phyloP scores from a whole-genome alignment of 805 yeast species.

The Candida oleophila region DNA sequence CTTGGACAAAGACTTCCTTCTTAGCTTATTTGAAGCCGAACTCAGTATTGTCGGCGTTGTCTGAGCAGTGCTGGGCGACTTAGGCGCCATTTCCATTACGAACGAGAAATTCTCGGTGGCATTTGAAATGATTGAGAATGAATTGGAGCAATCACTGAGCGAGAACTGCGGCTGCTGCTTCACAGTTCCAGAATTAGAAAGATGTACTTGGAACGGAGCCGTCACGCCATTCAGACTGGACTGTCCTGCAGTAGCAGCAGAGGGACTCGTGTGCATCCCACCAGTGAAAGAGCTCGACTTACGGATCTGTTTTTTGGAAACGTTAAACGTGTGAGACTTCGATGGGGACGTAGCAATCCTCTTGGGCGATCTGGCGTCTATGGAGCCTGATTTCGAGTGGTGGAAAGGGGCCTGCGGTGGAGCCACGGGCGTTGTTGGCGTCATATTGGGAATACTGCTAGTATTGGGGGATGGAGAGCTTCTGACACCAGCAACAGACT shows the following conservation, averaged over 20 bases:
- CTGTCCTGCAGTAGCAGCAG: slow-evolving; percentile 1
- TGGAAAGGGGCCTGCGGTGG: slow-evolving; percentile 1
- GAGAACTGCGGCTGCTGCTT: slow-evolving; percentile 5
- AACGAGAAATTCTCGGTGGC: slow-evolving; percentile 2
- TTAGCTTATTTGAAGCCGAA: slow-evolving; percentile 1
- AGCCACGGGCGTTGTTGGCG: slow-evolving; percentile 3
- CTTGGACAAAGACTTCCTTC: slow-evolving; percentile 2
- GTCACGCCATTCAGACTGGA: background rate
- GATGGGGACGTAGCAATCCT: slow-evolving; percentile 1
- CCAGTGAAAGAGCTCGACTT: slow-evolving; percentile 4
- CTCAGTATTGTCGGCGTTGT: background rate
- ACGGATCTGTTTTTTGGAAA: slow-evolving; percentile 3
- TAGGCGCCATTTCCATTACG: slow-evolving; percentile 2
- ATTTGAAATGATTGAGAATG: background rate
- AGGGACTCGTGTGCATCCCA: background rate
- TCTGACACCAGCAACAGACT: background rate
- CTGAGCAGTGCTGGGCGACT: background rate
- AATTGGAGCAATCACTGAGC: slow-evolving; percentile 3
- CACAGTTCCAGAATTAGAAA: slow-evolving; percentile 2
- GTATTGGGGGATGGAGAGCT: slow-evolving; percentile 1
- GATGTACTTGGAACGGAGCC: slow-evolving; percentile 2
- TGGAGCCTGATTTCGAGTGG: background rate
- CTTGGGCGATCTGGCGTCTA: slow-evolving; percentile 2
- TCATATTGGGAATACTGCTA: background rate
- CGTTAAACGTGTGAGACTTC: background rate